Conservation (phyloP, 257 asterid species). For the Fraxinus quadrangulata region DNA sequence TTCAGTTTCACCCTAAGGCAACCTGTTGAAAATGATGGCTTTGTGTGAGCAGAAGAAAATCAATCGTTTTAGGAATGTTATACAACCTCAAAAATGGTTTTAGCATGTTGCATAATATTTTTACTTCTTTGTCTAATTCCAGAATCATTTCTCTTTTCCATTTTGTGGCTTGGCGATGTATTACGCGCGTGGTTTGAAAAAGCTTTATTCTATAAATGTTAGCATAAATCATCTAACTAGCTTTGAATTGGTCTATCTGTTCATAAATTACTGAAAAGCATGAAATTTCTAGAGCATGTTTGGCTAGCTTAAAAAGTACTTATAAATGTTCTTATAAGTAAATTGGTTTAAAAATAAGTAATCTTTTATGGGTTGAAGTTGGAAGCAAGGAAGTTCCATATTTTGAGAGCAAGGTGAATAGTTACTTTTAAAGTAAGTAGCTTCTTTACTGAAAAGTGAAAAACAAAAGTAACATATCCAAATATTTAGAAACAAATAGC, state of each 20-base stretch:
- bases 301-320: too few species aligned
- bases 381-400: too few species aligned
- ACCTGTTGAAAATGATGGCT: neutral
- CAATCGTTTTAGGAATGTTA: neutral
- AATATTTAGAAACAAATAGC: too few species aligned
- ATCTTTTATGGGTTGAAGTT: too few species aligned
- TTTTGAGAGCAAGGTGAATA: too few species aligned
- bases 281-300: too few species aligned
- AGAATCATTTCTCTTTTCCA: neutral
- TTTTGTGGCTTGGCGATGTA: neutral
- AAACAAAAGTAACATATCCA: too few species aligned
- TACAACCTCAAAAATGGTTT: neutral
- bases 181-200: neutral
- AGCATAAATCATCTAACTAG: neutral
- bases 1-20: neutral
- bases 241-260: neutral
- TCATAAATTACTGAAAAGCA: neutral
- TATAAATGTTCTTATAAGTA: too few species aligned
- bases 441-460: too few species aligned
- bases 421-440: too few species aligned
- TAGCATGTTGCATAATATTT: neutral
- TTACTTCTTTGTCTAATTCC: neutral
- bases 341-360: too few species aligned
- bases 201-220: neutral
- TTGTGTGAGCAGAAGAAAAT: neutral